These are phyloP conservation scores for Mortierella sp. DNA, from an alignment of 371 early-diverging fungal species.

Conservation along the genomic window DNA sequence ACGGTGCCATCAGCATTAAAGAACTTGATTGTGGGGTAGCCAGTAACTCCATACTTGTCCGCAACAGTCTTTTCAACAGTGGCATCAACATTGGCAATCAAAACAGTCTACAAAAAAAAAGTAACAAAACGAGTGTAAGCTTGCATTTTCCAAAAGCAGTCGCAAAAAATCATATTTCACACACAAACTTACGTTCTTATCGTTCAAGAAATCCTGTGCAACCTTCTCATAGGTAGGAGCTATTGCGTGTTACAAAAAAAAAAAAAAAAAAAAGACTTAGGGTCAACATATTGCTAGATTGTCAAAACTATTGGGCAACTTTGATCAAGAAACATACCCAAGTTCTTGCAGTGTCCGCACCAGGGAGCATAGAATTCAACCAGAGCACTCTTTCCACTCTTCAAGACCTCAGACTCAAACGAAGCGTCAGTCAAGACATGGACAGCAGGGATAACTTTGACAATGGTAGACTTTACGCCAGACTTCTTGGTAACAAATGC, in stretches of 20 bases:
- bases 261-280: neutral
- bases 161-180: no score
- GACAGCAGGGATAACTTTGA: conserved; percentile 49
- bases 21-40: conserved; percentile 91
- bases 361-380: conserved; percentile 91
- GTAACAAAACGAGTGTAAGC: neutral
- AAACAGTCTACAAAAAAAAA: conserved; percentile 52
- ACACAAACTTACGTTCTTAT: conserved; percentile 50
- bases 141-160: no score
- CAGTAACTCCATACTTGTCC: conserved; percentile 75
- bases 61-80: conserved; percentile 68
- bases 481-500: conserved; percentile 85
- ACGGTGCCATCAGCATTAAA: conserved; percentile 82
- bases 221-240: conserved; percentile 78
- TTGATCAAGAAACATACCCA: conserved; percentile 58
- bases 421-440: conserved; percentile 46
- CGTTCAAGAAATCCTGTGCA: conserved; percentile 64
- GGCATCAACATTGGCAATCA: conserved; percentile 95
- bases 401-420: conserved; percentile 55
- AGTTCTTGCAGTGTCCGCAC: conserved; percentile 89
- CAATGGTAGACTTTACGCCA: conserved; percentile 55
- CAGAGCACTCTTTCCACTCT: conserved; percentile 62
- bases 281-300: no score
- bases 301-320: no score
- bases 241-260: conserved; percentile 14